Evolutionary conservation across 2,329 filamentous ascomycete genomes (phyloP), one percentile per base, ranked within the genome.

Genomic region (Diaporthe aspalathi): DNA sequence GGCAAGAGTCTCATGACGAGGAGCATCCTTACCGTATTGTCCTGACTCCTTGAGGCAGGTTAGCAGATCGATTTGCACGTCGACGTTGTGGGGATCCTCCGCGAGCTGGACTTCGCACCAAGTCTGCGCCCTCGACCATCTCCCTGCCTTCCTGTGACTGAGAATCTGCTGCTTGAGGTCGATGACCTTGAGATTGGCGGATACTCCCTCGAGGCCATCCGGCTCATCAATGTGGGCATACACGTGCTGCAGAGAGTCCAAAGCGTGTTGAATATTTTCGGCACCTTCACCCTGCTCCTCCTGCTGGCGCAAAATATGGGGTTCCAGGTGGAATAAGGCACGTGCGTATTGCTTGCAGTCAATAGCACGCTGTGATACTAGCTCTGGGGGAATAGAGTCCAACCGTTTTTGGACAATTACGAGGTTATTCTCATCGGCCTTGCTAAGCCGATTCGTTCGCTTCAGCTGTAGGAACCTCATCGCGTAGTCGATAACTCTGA

Each of bases 221-320:
- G 96, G 97, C 76, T 99, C 96, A 77, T 99, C 96, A 73, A 99
- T 98, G 76, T 98, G 93, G 1, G 94, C 94, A 80, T 99, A 99
- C 22, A 99, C 97, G 67, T 95, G 91, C 78, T 98, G 95, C 29
- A 99, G 84, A 73, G 91, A 90, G 75, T 94, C 90, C 72, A 97
- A 88, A 5, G 96, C 85, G 29, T 89, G 86, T 67, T 92, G 86
- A n/a, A 88, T 83, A 27, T 90, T 87, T 2, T 86, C 84, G 1
- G 83, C 80, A 1, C 85, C 84, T 32, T 83, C 78, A 43, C 83
- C 83, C n/a, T 80, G 77, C 38, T 85, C 82, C 68, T 85, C 80
- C 72, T 86, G 83, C 68, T 85, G 84, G 70, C 95, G 95, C 78
- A 75, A 72, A 24, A 79, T 75, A 54, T 97, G 93, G 76, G 97